A percentile compares a stretch with the other conserved stretches of the same genome.
phyloP scores from a whole-genome alignment of 2,329 filamentous ascomycete genomes.

The Fusarium kyushuense region DNA sequence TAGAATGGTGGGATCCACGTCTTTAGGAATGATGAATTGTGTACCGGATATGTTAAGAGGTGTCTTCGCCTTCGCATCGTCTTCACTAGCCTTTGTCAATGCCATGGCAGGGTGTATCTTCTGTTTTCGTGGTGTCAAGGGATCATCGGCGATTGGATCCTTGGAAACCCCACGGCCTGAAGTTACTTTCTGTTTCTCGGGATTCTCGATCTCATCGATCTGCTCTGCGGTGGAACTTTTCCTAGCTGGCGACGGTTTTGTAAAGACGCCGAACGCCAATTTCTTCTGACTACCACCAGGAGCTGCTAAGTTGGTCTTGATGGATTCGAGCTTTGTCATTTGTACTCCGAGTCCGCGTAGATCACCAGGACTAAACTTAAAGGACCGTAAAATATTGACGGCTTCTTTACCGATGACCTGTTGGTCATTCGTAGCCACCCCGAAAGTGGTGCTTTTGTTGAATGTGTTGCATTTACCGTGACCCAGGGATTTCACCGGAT shows the following conservation, averaged over 20 bases:
- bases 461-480: slow-evolving; percentile 96
- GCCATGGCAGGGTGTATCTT: slow-evolving; percentile 66
- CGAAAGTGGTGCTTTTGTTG: slow-evolving; percentile 87
- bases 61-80: slow-evolving; percentile 68
- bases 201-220: slow-evolving; percentile 63
- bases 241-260: slow-evolving; percentile 55
- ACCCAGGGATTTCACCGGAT: slow-evolving; percentile 92
- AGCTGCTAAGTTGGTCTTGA: slow-evolving; percentile 70
- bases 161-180: slow-evolving; percentile 50
- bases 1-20: slow-evolving; percentile 84
- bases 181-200: slow-evolving; percentile 50
- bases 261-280: slow-evolving; percentile 75
- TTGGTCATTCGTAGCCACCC: slow-evolving; percentile 83
- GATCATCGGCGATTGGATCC: slow-evolving; percentile 69
- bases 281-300: slow-evolving; percentile 82
- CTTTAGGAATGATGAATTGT: slow-evolving; percentile 89
- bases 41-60: slow-evolving; percentile 85
- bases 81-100: slow-evolving; percentile 62
- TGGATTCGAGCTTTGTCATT: slow-evolving; percentile 88
- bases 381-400: slow-evolving; percentile 83
- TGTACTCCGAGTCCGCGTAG: slow-evolving; percentile 93
- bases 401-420: slow-evolving; percentile 83
- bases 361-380: slow-evolving; percentile 88
- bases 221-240: slow-evolving; percentile 58
- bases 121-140: slow-evolving; percentile 64